These are phyloP conservation scores for Flagelloscypha sp. DNA, from an alignment of 768 basidiomycete species.

Conservation along the genomic window DNA sequence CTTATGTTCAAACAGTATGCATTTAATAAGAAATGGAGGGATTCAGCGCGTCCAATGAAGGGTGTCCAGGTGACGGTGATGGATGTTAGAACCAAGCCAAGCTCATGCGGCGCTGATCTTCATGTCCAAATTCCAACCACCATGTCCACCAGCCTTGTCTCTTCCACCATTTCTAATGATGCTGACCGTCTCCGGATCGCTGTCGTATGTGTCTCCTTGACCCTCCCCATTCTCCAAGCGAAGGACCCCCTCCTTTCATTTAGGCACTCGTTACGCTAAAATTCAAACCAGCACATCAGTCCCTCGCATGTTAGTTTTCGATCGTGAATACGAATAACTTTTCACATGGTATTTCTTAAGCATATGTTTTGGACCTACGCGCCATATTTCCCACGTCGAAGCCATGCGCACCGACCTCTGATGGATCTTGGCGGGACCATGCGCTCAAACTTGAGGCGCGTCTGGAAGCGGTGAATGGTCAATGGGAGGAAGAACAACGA, in stretches of 20 bases:
- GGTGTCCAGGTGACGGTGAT: too few relatives aligned
- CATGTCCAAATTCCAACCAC: too few relatives aligned
- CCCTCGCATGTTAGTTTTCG: conserved; percentile 29
- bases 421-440: conserved; percentile 30
- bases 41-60: too few relatives aligned
- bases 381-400: conserved; percentile 22
- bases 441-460: conserved; percentile 36
- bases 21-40: too few relatives aligned
- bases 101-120: too few relatives aligned
- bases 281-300: conserved; percentile 34
- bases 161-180: conserved; percentile 2
- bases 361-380: conserved; percentile 36
- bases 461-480: conserved; percentile 25
- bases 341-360: too few relatives aligned
- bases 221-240: not conserved
- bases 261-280: conserved; percentile 41
- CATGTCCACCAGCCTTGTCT: too few relatives aligned
- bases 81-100: too few relatives aligned
- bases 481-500: conserved; percentile 33
- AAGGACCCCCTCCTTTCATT: conserved; percentile 4
- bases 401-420: conserved; percentile 13
- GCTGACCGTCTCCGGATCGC: conserved; percentile 33
- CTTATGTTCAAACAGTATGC: too few relatives aligned
- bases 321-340: too few relatives aligned
- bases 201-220: conserved; percentile 22